Conservation (phyloP, 129 eudicot species). For the Flaveria trinervia region DNA sequence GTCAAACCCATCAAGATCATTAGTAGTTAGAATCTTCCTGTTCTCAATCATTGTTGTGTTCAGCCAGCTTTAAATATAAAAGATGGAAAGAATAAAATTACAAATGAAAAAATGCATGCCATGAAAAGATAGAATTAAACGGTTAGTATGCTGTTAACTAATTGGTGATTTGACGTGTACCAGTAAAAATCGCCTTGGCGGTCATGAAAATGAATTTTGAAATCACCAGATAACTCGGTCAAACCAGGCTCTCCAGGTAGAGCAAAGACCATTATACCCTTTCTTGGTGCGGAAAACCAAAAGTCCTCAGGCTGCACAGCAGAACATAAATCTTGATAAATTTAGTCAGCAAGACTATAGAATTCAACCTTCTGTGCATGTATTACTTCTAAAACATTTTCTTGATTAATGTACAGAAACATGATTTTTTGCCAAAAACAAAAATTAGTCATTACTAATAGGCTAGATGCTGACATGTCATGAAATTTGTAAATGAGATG, state of each 20-base stretch:
- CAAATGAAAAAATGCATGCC: not conserved
- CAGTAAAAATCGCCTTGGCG: slow-evolving; percentile 97
- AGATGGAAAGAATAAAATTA: slow-evolving; percentile 3
- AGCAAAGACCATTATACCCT: slow-evolving; percentile 95
- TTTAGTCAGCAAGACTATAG: slow-evolving; percentile 9
- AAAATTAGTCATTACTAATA: not conserved
- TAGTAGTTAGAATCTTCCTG: slow-evolving; percentile 70
- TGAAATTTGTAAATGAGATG: not conserved
- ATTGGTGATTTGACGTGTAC: slow-evolving; percentile 33
- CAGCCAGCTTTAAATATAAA: slow-evolving; percentile 55
- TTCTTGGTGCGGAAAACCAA: slow-evolving; percentile 95
- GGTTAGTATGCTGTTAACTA: not conserved
- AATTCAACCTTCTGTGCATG: not conserved
- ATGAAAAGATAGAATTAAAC: not conserved
- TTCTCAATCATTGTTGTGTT: slow-evolving; percentile 93
- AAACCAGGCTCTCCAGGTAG: slow-evolving; percentile 97
- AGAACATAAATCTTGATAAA: slow-evolving; percentile 5
- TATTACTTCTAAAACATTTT: slow-evolving; percentile 2
- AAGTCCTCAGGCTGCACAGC: slow-evolving; percentile 83
- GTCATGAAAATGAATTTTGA: slow-evolving; percentile 88
- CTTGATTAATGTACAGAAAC: slow-evolving; percentile 6
- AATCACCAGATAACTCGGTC: slow-evolving; percentile 85
- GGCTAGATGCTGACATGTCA: slow-evolving; percentile 13
- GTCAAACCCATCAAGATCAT: slow-evolving; percentile 94
- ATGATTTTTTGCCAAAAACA: not conserved